Evolutionary conservation across 2,329 filamentous ascomycete genomes (phyloP), one percentile per base, ranked within the genome.

Genomic region (Graphilbum sp.): DNA sequence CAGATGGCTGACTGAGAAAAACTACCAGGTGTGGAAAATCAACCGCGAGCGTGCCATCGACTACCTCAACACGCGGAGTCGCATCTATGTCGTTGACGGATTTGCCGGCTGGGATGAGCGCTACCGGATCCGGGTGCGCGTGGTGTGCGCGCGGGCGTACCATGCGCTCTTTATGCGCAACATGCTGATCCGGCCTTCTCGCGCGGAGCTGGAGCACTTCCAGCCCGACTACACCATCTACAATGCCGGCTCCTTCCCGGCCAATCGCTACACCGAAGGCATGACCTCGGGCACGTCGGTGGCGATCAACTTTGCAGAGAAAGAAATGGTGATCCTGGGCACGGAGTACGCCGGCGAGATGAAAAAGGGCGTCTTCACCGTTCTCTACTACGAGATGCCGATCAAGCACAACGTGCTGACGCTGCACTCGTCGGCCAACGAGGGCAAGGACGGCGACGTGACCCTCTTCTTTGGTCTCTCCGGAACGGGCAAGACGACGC

Each of bases 151-250:
- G 49, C 87, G 90, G 58, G 90, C 90, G 62, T 98, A 98, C 73
- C 90, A 98, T 73, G 90, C 90, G 45, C 76, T 98, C 48, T 98
- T 98, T 77, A 98, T 98, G 90, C 84, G 87, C 58, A 98, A 98
- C 73, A 98, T 98, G 90, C 81, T 98, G 57, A 98, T 98, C 69
- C 82, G 90, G 51, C 90, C 90, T 46, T 69, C 78, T 38, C 75
- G 74, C 46, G 83, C 92, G 64, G 87, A 98, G 69, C 79, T 98
- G 39, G 81, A 94, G 67, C 75, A 85, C 65, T 98, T 98, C 76
- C 84, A 94, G 63, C 90, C 90, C 52, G 88, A 98, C 70, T 98
- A 98, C 70, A 88, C 88, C 54, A 96, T 98, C 67, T 98, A 98
- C 80, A 98, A 98, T 60, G 90, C 87, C 46, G 90, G 90, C 50